Conservation (phyloP, 192 early-diverging fungal species). For the Fimicolochytrium jonesii region DNA sequence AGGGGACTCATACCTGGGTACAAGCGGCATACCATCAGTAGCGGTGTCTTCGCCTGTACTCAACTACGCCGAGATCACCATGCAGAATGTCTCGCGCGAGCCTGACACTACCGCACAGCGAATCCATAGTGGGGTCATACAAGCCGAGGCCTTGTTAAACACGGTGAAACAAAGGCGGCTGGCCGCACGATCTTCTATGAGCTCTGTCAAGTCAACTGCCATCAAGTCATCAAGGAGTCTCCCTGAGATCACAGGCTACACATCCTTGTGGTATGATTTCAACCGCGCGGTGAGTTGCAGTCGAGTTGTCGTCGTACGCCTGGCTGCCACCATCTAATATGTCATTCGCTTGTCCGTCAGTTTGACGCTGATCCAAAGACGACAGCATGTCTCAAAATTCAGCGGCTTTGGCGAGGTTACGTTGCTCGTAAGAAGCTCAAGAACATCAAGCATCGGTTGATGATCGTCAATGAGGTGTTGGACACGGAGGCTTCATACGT, state of each 20-base stretch:
- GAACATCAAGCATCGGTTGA: slow-evolving; percentile 9
- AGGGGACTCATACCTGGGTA: neutral
- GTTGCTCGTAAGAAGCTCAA: slow-evolving; percentile 8
- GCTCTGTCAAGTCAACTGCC: no score
- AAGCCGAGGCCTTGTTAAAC: slow-evolving; percentile 10
- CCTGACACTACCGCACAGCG: no score
- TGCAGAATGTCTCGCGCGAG: no score
- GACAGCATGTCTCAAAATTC: slow-evolving; percentile 6
- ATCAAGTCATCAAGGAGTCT: no score
- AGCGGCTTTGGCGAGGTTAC: slow-evolving; percentile 12
- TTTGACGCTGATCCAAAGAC: neutral
- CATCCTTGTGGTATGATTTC: slow-evolving; percentile 1
- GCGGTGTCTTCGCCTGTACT: slow-evolving; percentile 17
- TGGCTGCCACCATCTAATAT: neutral
- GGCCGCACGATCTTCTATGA: neutral
- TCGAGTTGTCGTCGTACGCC: neutral
- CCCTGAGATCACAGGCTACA: neutral
- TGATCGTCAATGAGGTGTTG: slow-evolving; percentile 27
- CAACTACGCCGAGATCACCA: slow-evolving; percentile 20
- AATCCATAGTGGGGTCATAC: slow-evolving; percentile 12
- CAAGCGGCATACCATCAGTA: slow-evolving; percentile 1
- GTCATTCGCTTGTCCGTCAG: neutral
- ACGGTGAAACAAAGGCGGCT: slow-evolving; percentile 6
- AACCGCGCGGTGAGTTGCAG: neutral
- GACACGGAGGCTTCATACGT: slow-evolving; percentile 22